phyloP scores from a whole-genome alignment of 805 yeast species.

The Wickerhamiella sergipiensis region DNA sequence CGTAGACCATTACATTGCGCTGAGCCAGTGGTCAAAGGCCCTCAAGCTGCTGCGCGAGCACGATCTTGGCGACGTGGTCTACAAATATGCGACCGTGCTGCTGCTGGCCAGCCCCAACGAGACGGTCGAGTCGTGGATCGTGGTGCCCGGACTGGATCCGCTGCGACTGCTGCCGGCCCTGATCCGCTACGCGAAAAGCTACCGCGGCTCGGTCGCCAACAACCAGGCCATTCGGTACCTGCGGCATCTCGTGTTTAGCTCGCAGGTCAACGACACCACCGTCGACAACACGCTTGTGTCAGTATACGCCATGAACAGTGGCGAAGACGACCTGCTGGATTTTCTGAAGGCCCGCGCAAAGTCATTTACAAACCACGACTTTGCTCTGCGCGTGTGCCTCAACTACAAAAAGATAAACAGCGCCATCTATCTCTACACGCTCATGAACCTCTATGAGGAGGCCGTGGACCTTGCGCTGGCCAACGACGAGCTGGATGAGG shows the following conservation, averaged over 20 bases:
- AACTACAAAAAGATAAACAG: slow-evolving; percentile 43
- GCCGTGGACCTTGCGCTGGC: slow-evolving; percentile 67
- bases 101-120: slow-evolving; percentile 52
- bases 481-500: slow-evolving; percentile 43
- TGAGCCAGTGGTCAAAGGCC: slow-evolving; percentile 63
- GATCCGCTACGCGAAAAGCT: slow-evolving; percentile 40
- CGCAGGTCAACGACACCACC: not conserved
- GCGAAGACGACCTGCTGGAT: slow-evolving; percentile 3
- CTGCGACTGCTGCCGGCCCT: slow-evolving; percentile 62
- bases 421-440: slow-evolving; percentile 61
- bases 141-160: slow-evolving; percentile 39
- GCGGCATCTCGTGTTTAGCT: slow-evolving; percentile 31
- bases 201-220: slow-evolving; percentile 28
- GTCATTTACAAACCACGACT: slow-evolving; percentile 49
- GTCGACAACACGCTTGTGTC: slow-evolving; percentile 9
- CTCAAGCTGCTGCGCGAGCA: slow-evolving; percentile 36
- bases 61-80: slow-evolving; percentile 32
- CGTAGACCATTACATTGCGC: slow-evolving; percentile 51
- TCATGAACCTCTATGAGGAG: slow-evolving; percentile 57
- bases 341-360: slow-evolving; percentile 5
- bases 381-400: slow-evolving; percentile 60
- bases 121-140: slow-evolving; percentile 72
- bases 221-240: slow-evolving; percentile 61
- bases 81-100: slow-evolving; percentile 55
- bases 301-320: slow-evolving; percentile 1